phyloP scores from a whole-genome alignment of 225 moss, liverwort and hornwort species.

The Sphagnum contortum region DNA sequence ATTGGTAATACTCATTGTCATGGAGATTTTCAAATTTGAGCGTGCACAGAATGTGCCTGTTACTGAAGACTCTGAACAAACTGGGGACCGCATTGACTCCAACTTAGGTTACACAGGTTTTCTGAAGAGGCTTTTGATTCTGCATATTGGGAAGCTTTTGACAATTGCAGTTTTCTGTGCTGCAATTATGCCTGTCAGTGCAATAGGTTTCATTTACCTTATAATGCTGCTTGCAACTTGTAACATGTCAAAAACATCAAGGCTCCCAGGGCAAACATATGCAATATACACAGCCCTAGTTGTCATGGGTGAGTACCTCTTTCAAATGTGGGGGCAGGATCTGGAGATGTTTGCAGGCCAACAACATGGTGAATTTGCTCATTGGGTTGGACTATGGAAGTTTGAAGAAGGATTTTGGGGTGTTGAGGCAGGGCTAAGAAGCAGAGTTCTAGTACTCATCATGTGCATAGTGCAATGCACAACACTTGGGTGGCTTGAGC shows the following conservation, averaged over 20 bases:
- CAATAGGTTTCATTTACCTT: conserved; percentile 79
- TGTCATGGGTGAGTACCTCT: conserved; percentile 60
- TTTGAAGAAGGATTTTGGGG: conserved; percentile 60
- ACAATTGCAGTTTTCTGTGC: conserved; percentile 75
- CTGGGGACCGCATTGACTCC: conserved; percentile 14
- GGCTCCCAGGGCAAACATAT: conserved; percentile 69
- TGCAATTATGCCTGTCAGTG: conserved; percentile 78
- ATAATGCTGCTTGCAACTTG: conserved; percentile 79
- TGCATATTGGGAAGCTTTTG: conserved; percentile 78
- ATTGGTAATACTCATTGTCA: conserved; percentile 67
- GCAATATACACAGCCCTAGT: conserved; percentile 71
- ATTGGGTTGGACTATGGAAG: conserved; percentile 73
- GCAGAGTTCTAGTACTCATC: conserved; percentile 61
- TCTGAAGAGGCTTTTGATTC: conserved; percentile 59
- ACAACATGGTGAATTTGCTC: conserved; percentile 72
- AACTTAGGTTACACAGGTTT: conserved; percentile 33
- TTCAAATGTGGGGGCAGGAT: conserved; percentile 82
- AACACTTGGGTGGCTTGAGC: conserved; percentile 69
- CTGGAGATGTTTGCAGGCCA: conserved; percentile 69
- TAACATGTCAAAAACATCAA: conserved; percentile 87
- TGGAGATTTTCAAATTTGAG: conserved; percentile 88
- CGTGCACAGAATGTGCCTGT: conserved; percentile 45
- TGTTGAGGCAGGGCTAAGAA: conserved; percentile 63
- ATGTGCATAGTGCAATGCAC: conserved; percentile 83
- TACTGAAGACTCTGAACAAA: conserved; percentile 34